Conservation (phyloP, 306 rosid genomes). For the Prunus armeniaca region DNA sequence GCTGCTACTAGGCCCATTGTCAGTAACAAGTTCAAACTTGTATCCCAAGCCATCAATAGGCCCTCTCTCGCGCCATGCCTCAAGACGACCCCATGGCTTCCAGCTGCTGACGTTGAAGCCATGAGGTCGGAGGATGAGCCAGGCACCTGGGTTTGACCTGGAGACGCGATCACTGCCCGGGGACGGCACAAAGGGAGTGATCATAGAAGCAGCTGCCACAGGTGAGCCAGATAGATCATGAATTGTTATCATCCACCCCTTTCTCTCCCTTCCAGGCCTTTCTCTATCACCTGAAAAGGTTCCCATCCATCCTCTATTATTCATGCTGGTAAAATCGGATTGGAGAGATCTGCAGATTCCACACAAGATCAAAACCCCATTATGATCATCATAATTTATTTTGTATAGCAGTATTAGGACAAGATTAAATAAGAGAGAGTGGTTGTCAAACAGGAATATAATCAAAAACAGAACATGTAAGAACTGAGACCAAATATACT, state of each 20-base stretch:
- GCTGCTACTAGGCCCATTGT: conserved; percentile 39
- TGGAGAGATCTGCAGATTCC: conserved; percentile 47
- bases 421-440: not conserved
- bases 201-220: conserved; percentile 83
- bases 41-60: conserved; percentile 74
- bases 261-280: conserved; percentile 67
- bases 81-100: conserved; percentile 95
- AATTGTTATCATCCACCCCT: conserved; percentile 90
- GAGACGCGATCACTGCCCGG: conserved; percentile 78
- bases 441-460: conserved; percentile 3
- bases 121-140: conserved; percentile 93
- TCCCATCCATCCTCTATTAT: conserved; percentile 58
- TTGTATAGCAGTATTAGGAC: not conserved
- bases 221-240: conserved; percentile 94
- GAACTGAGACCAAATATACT: conserved; percentile 3
- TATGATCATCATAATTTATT: not conserved
- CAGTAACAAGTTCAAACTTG: conserved; percentile 75
- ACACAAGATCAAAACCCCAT: not conserved
- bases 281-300: conserved; percentile 51
- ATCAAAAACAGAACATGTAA: conserved; percentile 7
- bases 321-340: conserved; percentile 49
- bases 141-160: conserved; percentile 83
- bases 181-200: conserved; percentile 92
- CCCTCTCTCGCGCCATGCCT: conserved; percentile 92
- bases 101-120: conserved; percentile 66